Percentiles rank a stretch among this genome's conserved stretches.
Evolutionary conservation across 2,329 filamentous ascomycete species (phyloP).

Genomic region (Fusarium nelsonii): DNA sequence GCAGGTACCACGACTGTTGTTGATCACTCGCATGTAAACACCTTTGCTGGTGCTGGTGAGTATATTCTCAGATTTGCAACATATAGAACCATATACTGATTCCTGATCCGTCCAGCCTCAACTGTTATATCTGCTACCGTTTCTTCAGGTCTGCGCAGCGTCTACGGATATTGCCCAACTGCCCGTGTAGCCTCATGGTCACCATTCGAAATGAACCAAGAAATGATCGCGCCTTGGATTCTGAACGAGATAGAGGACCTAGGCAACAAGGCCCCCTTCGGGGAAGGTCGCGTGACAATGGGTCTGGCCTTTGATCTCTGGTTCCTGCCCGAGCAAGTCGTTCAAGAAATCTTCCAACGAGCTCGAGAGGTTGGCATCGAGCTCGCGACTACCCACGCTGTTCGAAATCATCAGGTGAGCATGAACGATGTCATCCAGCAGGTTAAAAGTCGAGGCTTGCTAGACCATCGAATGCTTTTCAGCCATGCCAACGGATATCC

Average conservation of each 20-base stretch:
- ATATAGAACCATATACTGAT: background rate
- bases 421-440: slow-evolving; percentile 9
- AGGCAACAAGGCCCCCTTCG: background rate
- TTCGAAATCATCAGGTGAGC: background rate
- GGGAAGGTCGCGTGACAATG: background rate
- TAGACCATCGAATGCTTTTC: slow-evolving; percentile 13
- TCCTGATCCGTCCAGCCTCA: background rate
- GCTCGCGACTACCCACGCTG: slow-evolving; percentile 10
- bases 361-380: background rate
- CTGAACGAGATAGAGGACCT: background rate
- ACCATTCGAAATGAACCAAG: background rate
- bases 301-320: slow-evolving; percentile 26
- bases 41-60: background rate
- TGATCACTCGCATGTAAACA: slow-evolving; percentile 22
- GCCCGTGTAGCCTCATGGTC: slow-evolving; percentile 11
- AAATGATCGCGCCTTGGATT: slow-evolving; percentile 9
- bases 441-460: background rate
- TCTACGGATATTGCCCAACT: slow-evolving; percentile 26
- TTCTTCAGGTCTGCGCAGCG: slow-evolving; percentile 10
- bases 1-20: slow-evolving; percentile 32
- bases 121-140: slow-evolving; percentile 15
- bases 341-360: background rate
- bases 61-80: fast-evolving
- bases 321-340: slow-evolving; percentile 3
- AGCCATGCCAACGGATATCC: slow-evolving; percentile 9